Base-by-base conservation (phyloP, 2,329 filamentous ascomycete genomes). In the Penicillium sp. region DNA sequence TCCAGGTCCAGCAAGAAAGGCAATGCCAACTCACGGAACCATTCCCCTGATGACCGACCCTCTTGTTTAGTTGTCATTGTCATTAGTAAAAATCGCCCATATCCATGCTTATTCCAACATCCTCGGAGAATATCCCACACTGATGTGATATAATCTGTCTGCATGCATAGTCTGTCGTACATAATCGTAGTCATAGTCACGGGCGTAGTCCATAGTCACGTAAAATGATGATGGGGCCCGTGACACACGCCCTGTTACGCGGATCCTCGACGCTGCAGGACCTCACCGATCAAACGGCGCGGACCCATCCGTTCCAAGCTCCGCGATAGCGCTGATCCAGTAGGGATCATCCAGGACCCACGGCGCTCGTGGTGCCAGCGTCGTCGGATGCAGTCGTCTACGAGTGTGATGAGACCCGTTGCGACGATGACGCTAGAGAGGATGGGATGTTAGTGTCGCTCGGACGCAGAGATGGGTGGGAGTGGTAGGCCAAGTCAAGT, bases 301-400 rank as follows among this genome's bases (percentile, higher is more conserved):
- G 88, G 86, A 26, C 84, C 84, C 66, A 89, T 81, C 62, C 87
- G 86, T 66, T 89, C 87, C 74, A 89, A 79, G 56, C 86, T 84
- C 73, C 84, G 79, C 50, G 83, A 84, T 59, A 86, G 77, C 9
- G 83, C 81, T 30, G 80, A 75, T 64, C 75, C 81, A 65, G 81
- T 81, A 9, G 86, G 85, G 24, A 86, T 80, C 35, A 81, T 80
- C 70, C 87, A 75, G 56, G 81, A 81, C 17, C 82, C 82, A 59
- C 78, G 78, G 60, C 81, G 80, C 69, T 84, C 85, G 45, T 82
- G 80, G 69, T 86, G 88, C 87, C 92, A 95, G 61, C 86, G 87
- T 64, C 87, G 85, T 78, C 91, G 91, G 82, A 98, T 97, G 80
- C 89, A 92, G 79, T 98, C 92, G 73, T 98, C 94, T 56, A 96